Evolutionary conservation across 2,329 filamentous ascomycete genomes (phyloP), one percentile per base, ranked within the genome.

Genomic region (Aphanocladium album): DNA sequence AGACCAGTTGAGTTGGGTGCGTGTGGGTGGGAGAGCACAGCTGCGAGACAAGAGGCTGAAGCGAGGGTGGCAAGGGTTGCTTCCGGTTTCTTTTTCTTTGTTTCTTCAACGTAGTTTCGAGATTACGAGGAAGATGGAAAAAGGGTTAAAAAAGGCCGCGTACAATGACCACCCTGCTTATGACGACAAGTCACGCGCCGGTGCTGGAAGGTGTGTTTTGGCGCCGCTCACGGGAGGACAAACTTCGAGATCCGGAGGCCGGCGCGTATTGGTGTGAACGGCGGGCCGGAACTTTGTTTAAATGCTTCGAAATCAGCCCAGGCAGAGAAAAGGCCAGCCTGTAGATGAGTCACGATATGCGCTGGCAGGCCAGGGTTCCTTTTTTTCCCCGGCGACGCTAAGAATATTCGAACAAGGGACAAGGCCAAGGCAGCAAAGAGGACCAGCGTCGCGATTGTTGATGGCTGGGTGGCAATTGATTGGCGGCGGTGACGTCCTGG

Each of bases 401-500:
- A 14, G 19, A 17, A 25, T 25, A 19, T n/a, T 33, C 43, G 23
- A 58, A 33, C 17, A 16, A 23, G 35, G 49, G 21, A 11, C 35
- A 14, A 14, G n/a, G 30, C 7, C 56, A 45, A 59, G 56, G 56
- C 56, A 45, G 37, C 47, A 21, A 33, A 16, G 25, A 35, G 27
- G 23, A 30, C 6, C 17, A 39, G 19, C 3, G 56, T 52, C 21
- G 45, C 23, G 47, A 52, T 43, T 51, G 56, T 45, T 51, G 56
- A 59, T 59, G 56, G 56, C 14, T 45, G 47, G 35, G 46, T 52
- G 56, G 47, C 46, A 51, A 58, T 41, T 45, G 37, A 52, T 52
- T 59, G 37, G 56, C 43, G 37, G 47, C 45, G 37, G 47, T 59
- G 56, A 59, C 56, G 39, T 59, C 35, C 55, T 59, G 56, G 23